Base-by-base conservation (phyloP, 2,329 filamentous ascomycete genomes). In the Pseudocercospora eumusae region DNA sequence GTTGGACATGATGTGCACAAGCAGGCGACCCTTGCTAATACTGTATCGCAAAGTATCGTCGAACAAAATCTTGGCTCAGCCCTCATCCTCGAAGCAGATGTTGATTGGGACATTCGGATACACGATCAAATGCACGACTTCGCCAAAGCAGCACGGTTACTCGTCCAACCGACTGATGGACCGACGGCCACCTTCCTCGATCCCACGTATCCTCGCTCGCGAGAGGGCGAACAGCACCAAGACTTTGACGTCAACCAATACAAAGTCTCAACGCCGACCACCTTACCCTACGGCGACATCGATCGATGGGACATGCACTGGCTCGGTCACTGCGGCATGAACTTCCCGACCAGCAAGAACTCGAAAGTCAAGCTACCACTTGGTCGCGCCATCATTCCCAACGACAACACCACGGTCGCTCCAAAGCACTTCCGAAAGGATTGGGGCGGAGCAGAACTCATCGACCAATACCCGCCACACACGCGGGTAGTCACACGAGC, bases 21-120 rank as follows among this genome's bases (percentile, higher is more conserved):
- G 13, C 65, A 78, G 62, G 77, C 59, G 61, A 75, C 6, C 65
- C 52, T 18, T 33, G 52, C 52, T 54, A 23, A 54, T 40, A n/a
- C n/a, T n/a, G n/a, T n/a, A 7, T 54, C 28, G n/a, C 52, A 33
- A 33, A 74, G 56, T 71, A 76, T 57, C 73, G 76, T 70, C 58
- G 74, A 58, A 71, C 73, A 59, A 69, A 75, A 59, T 64, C 73
- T 64, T 62, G 76, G 65, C 56, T 79, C 77, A 0, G 78, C 77
- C 0, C 73, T 80, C 50, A 75, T 80, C 11, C 70, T 80, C 27
- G 78, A 80, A 70, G 77, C 79, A 65, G 78, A 80, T 60, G 75
- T 78, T 33, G 78, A 80, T 59, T 80, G 77, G 76, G 78, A 80
- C 64, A 73, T 80, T 25, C 77, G 75, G 47, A 75, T 80, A 59